A percentile compares a stretch with the other conserved stretches of the same genome.
Conservation (phyloP, 495 filamentous ascomycete species). For the Friedmanniomyces simplex region DNA sequence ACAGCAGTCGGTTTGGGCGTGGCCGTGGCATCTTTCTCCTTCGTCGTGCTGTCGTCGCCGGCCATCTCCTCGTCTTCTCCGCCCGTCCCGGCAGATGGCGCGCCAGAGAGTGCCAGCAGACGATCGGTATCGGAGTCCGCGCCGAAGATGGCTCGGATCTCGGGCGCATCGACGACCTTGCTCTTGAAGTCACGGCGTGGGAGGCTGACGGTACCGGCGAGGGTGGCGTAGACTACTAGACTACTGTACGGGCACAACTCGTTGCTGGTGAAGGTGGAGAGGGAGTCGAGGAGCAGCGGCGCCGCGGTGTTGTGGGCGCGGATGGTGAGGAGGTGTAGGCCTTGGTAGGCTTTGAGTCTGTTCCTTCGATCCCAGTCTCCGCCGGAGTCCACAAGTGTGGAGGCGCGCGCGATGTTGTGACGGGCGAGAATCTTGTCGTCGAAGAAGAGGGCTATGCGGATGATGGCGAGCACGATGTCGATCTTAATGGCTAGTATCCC, state of each 20-base stretch:
- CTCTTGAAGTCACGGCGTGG: conserved; percentile 98
- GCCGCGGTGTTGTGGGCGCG: conserved; percentile 84
- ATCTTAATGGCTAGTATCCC: conserved; percentile 92
- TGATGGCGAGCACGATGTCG: conserved; percentile 88
- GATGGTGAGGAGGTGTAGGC: conserved; percentile 80
- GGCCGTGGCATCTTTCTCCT: conserved; percentile 26
- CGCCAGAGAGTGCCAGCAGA: conserved; percentile 65
- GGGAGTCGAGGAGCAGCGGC: conserved; percentile 84
- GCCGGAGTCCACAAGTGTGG: conserved; percentile 80
- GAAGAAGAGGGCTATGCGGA: conserved; percentile 91
- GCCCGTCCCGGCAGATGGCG: conserved; percentile 65
- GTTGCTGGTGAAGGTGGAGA: conserved; percentile 98
- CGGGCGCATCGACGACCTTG: conserved; percentile 94
- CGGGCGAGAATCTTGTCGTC: conserved; percentile 82
- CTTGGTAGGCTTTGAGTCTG: conserved; percentile 95
- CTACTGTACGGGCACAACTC: conserved; percentile 93
- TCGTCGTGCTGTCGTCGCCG: conserved; percentile 42
- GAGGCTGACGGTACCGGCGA: conserved; percentile 85
- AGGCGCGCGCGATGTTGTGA: conserved; percentile 85
- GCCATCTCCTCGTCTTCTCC: conserved; percentile 71
- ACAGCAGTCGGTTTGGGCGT: conserved; percentile 57
- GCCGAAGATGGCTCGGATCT: conserved; percentile 93
- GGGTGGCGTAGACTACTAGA: conserved; percentile 88
- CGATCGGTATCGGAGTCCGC: conserved; percentile 64
- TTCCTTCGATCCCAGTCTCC: conserved; percentile 98